Conservation (phyloP, 352 stramenopile species). For the Pythium utonaiense region DNA sequence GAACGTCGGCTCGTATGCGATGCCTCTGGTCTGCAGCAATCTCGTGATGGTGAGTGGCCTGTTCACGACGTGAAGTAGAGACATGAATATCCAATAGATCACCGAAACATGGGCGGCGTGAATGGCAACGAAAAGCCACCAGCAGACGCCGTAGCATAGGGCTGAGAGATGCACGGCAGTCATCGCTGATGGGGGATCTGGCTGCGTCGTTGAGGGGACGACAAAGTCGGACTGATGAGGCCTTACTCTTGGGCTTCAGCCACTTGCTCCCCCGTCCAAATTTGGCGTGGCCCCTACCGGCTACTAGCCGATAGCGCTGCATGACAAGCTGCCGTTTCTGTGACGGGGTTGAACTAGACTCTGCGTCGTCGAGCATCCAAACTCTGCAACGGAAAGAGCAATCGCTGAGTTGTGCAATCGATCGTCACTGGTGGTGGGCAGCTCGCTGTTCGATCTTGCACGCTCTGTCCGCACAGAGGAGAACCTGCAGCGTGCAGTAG, state of each 20-base stretch:
- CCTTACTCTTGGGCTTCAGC: no score
- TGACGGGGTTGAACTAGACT: no score
- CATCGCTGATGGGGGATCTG: constrained; percentile 26
- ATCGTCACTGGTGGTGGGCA: not conserved
- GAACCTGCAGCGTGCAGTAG: not conserved
- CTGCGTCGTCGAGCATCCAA: not conserved
- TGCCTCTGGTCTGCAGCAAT: not conserved
- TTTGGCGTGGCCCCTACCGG: no score
- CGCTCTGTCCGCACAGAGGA: not conserved
- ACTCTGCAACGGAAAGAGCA: not conserved
- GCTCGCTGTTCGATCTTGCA: not conserved
- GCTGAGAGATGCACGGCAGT: not conserved
- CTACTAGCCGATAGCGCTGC: no score
- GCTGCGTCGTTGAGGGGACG: no score
- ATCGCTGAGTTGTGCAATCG: not conserved
- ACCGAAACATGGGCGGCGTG: not conserved
- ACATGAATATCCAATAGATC: not conserved
- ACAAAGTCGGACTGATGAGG: no score
- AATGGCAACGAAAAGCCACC: not conserved
- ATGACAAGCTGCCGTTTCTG: no score
- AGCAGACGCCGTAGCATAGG: not conserved
- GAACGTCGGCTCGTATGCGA: not conserved
- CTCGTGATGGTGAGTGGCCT: not conserved
- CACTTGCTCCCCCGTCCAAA: no score
- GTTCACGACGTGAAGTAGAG: not conserved